Conservation (phyloP, 257 asterid genomes). For the Nyctanthes arbortristis region DNA sequence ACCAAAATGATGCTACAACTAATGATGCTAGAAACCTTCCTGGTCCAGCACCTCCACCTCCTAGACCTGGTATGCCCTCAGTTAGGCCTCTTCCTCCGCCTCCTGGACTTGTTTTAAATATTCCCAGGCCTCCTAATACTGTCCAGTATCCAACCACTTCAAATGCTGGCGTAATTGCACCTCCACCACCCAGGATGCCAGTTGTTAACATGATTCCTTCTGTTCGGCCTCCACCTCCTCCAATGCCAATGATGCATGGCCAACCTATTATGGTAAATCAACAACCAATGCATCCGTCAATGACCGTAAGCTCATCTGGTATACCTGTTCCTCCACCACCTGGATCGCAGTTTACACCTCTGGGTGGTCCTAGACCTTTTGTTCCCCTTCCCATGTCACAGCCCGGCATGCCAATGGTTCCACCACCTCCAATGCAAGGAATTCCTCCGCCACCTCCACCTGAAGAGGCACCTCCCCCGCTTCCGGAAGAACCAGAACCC, state of each 20-base stretch:
- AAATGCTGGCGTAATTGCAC: slow-evolving; percentile 50
- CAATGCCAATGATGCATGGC: slow-evolving; percentile 67
- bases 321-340: slow-evolving; percentile 81
- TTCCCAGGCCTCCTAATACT: slow-evolving; percentile 66
- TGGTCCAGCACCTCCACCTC: slow-evolving; percentile 92
- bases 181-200: slow-evolving; percentile 73
- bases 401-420: slow-evolving; percentile 69
- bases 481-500: slow-evolving; percentile 95
- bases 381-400: slow-evolving; percentile 59
- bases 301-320: slow-evolving; percentile 41
- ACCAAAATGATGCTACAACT: slow-evolving; percentile 45
- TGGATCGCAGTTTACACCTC: slow-evolving; percentile 77
- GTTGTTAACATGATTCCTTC: slow-evolving; percentile 57
- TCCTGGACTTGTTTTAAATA: slow-evolving; percentile 75
- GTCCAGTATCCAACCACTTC: slow-evolving; percentile 55
- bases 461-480: slow-evolving; percentile 96
- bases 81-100: slow-evolving; percentile 89
- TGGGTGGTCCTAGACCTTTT: slow-evolving; percentile 63
- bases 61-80: slow-evolving; percentile 66
- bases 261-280: slow-evolving; percentile 68
- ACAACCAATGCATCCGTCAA: slow-evolving; percentile 64
- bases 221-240: slow-evolving; percentile 71
- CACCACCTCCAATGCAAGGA: slow-evolving; percentile 82
- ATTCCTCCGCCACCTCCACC: slow-evolving; percentile 89
- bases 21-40: slow-evolving; percentile 61